phyloP scores from a whole-genome alignment of 345 rosid species.

The Brassica juncea region DNA sequence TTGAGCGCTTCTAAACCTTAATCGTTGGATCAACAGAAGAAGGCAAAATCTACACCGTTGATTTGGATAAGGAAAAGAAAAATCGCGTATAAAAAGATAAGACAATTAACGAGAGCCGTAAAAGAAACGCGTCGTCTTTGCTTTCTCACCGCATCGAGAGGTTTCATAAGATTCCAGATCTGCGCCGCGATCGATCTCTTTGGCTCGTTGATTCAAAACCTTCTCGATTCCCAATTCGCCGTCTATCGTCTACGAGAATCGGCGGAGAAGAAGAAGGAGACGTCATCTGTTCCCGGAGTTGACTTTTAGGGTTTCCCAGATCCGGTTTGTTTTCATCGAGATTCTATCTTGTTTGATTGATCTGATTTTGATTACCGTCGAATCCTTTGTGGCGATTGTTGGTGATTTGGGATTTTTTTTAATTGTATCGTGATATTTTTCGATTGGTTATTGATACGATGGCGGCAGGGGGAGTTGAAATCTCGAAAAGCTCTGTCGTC shows the following conservation, averaged over 20 bases:
- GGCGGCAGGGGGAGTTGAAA: constrained; percentile 74
- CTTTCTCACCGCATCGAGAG: neutral
- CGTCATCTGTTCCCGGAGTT: constrained; percentile 14
- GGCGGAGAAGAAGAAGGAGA: constrained; percentile 44
- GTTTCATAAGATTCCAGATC: neutral
- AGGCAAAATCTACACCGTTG: neutral
- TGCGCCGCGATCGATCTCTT: neutral
- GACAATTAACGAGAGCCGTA: neutral
- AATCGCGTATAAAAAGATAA: neutral
- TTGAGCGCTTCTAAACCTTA: neutral
- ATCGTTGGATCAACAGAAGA: neutral
- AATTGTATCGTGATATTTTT: neutral
- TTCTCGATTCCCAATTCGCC: neutral
- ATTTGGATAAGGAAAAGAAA: neutral
- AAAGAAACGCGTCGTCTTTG: neutral
- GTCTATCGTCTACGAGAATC: neutral
- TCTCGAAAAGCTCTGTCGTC: constrained; percentile 49
- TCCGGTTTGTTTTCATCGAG: constrained; percentile 29
- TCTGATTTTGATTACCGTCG: neutral
- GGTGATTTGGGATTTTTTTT: constrained; percentile 10
- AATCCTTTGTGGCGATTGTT: constrained; percentile 10
- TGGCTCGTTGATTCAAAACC: neutral
- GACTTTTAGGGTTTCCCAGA: constrained; percentile 42
- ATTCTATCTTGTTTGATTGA: constrained; percentile 25
- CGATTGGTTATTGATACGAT: constrained; percentile 57